A percentile compares a stretch with the other conserved stretches of the same genome.
Evolutionary conservation across 176 grass and related monocot species (phyloP).

Genomic region (Avena sativa): DNA sequence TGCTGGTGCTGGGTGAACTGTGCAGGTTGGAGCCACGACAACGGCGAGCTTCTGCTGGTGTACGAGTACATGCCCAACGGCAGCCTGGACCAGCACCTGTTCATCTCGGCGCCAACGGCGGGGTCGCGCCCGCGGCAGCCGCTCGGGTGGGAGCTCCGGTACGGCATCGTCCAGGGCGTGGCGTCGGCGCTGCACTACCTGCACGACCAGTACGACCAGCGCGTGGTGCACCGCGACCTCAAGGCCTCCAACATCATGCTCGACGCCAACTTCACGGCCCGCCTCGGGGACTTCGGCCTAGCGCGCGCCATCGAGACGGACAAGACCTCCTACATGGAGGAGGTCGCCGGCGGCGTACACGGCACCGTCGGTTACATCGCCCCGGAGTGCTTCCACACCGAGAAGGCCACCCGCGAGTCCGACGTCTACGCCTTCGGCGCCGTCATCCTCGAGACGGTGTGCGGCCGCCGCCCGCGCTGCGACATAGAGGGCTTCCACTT

Average conservation of each 20-base stretch:
- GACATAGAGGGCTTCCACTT: constrained; percentile 55
- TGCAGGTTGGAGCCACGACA: constrained; percentile 90
- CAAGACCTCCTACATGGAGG: constrained; percentile 90
- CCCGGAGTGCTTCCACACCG: constrained; percentile 96
- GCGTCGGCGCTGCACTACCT: constrained; percentile 93
- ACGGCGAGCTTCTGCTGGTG: constrained; percentile 77
- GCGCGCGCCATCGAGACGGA: constrained; percentile 83
- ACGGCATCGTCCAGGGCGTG: constrained; percentile 74
- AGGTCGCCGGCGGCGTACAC: constrained; percentile 61
- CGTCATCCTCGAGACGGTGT: constrained; percentile 77
- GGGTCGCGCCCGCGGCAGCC: constrained; percentile 15
- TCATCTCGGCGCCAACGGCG: background rate
- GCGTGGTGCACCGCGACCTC: constrained; percentile 91
- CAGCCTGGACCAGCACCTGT: constrained; percentile 73
- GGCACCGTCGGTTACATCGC: constrained; percentile 93
- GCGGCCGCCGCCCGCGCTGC: constrained; percentile 75
- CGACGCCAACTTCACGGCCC: constrained; percentile 75
- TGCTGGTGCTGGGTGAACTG: background rate
- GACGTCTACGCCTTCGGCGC: constrained; percentile 91
- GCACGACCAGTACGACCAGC: constrained; percentile 93
- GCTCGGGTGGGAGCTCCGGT: constrained; percentile 74
- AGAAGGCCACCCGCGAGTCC: constrained; percentile 88
- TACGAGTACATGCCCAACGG: constrained; percentile 88
- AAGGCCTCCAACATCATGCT: constrained; percentile 98
- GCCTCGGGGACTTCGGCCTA: constrained; percentile 98